phyloP scores from a whole-genome alignment of 2,329 filamentous ascomycete genomes.

The Epicoccum sorghinum region DNA sequence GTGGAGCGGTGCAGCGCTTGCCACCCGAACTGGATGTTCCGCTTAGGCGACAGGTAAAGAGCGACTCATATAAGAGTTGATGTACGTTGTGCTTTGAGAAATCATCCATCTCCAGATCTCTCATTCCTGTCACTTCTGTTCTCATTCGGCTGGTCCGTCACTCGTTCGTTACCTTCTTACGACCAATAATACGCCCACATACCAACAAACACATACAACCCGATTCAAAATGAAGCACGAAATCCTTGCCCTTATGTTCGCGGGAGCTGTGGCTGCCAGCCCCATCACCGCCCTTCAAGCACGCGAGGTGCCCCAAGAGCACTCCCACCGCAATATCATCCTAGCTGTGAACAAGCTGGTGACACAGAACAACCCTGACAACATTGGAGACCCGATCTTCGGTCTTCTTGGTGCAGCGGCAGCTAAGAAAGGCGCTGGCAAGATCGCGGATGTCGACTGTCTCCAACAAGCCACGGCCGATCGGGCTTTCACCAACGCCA shows the following conservation, averaged over 20 bases:
- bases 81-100: neutral
- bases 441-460: constrained; percentile 61
- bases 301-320: constrained; percentile 64
- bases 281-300: constrained; percentile 31
- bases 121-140: constrained; percentile 8
- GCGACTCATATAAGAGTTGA: neutral
- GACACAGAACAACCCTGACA: constrained; percentile 55
- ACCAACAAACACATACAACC: neutral
- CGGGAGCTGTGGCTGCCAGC: constrained; percentile 37
- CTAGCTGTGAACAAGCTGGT: constrained; percentile 53
- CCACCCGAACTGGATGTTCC: constrained; percentile 5
- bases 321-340: constrained; percentile 60
- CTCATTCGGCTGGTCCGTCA: constrained; percentile 12
- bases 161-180: neutral
- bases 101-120: neutral
- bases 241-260: constrained; percentile 37
- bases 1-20: constrained; percentile 5
- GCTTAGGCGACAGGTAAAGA: neutral
- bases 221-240: constrained; percentile 42
- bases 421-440: constrained; percentile 56
- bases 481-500: constrained; percentile 66
- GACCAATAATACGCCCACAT: constrained; percentile 2
- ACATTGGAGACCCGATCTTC: constrained; percentile 58
- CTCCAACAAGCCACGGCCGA: constrained; percentile 65
- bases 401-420: constrained; percentile 60